Evolutionary conservation across 192 early-diverging fungal species (phyloP), one percentile per base, ranked within the genome.

Genomic region (Coemansia sp.): DNA sequence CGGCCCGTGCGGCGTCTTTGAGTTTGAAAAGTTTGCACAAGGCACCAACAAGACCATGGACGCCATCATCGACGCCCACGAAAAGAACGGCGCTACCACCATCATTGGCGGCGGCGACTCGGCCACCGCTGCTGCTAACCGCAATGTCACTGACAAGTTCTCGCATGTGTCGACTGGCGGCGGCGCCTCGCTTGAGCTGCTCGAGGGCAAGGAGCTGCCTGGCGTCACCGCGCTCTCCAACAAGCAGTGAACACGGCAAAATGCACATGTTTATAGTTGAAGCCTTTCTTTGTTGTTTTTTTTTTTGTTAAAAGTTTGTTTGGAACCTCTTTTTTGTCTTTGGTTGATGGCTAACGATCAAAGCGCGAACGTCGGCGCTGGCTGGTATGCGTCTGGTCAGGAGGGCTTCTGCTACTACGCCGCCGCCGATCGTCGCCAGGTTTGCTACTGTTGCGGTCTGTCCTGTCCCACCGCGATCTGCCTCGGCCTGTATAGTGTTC

Each of bases 71-170:
- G 83, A 86, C 59, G 95, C 92, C 24, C 94, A 92, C 66, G 84
- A 91, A 38, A 86, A 89, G 7, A 73, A 76, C 52, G 93, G 93
- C 73, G 94, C 95, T 38, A 91, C 87, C 59, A 92, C 92, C 33
- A 97, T 99, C 72, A 90, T 96, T 72, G 97, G 97, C 81, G 96
- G 96, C 62, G 96, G 96, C 73, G 97, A 99, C 81, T 97, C 97
- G 62, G 97, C 97, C 56, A 98, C 97, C 35, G 97, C 94, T 78
- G 96, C 91, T 55, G 92, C 94, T 62, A 91, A 99, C 75, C 95
- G 92, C 83, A 67, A 74, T 60, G 81, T 87, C 58, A 94, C 92
- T 56, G 88, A 86, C 70, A 92, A 92, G 82, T 91, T 99, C 81
- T 89, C 88, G 36, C 97, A 99, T 79, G 93, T 99, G 63, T 91